Conservation (phyloP, 176 grass and related monocot genomes). For the Pontederia paniculata region DNA sequence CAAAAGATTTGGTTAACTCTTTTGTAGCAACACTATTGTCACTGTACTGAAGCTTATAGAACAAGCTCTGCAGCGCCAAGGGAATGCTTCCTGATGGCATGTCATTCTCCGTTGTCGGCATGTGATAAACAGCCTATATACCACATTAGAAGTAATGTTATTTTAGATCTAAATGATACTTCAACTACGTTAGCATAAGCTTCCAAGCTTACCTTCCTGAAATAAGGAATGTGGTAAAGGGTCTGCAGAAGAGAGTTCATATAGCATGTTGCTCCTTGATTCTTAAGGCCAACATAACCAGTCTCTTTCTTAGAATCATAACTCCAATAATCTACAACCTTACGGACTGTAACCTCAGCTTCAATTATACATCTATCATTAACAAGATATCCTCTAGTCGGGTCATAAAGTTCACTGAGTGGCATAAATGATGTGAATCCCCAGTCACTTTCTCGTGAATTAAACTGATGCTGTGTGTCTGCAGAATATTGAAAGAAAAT, state of each 20-base stretch:
- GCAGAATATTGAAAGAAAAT: neutral
- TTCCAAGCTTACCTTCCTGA: conserved; percentile 3
- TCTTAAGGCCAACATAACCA: conserved; percentile 12
- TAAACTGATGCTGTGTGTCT: conserved; percentile 17
- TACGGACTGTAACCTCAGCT: conserved; percentile 3
- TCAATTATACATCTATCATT: conserved; percentile 10
- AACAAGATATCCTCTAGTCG: conserved; percentile 7
- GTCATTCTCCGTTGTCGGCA: conserved; percentile 10
- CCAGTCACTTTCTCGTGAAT: conserved; percentile 13
- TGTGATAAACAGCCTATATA: conserved; percentile 10
- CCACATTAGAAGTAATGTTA: neutral
- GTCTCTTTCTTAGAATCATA: conserved; percentile 13
- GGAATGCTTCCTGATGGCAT: conserved; percentile 14
- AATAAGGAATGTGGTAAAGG: conserved; percentile 9
- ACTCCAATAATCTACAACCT: neutral
- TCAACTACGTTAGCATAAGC: neutral
- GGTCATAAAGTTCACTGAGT: conserved; percentile 10
- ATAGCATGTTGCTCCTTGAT: conserved; percentile 10
- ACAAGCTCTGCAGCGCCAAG: conserved; percentile 5
- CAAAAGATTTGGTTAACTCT: conserved; percentile 11
- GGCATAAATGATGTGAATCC: conserved; percentile 12
- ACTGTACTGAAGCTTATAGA: conserved; percentile 13
- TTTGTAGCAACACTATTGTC: conserved; percentile 12
- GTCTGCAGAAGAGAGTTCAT: conserved; percentile 14
- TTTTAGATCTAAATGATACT: neutral